Evolutionary conservation across 768 basidiomycete species (phyloP).

Genomic region (Nidularia pulvinata): DNA sequence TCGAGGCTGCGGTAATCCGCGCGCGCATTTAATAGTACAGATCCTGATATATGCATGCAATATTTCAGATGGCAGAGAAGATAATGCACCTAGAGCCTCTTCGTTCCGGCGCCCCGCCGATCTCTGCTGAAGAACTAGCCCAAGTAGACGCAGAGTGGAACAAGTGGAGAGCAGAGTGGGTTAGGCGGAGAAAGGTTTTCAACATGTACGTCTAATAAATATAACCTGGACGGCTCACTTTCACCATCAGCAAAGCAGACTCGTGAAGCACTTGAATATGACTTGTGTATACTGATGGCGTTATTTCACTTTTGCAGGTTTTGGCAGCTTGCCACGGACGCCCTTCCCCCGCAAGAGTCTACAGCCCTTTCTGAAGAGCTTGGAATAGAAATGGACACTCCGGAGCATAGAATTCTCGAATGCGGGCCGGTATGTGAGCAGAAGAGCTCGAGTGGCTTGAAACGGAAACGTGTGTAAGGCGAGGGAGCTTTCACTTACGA

Average conservation of each 20-base stretch:
- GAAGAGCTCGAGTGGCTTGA: slow-evolving; percentile 33
- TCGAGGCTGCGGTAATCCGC: slow-evolving; percentile 47
- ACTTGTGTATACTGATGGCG: too few relatives aligned
- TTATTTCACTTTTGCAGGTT: slow-evolving; percentile 44
- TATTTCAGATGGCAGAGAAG: slow-evolving; percentile 45
- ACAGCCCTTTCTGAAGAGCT: slow-evolving; percentile 71
- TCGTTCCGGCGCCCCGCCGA: slow-evolving; percentile 61
- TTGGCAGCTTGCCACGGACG: slow-evolving; percentile 72
- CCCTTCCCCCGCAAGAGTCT: slow-evolving; percentile 66
- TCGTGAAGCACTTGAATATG: too few relatives aligned
- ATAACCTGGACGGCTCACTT: too few relatives aligned
- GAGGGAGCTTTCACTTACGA: not conserved
- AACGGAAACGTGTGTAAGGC: slow-evolving; percentile 46
- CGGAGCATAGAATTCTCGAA: slow-evolving; percentile 71
- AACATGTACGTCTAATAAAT: slow-evolving; percentile 49
- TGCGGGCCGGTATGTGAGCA: slow-evolving; percentile 53
- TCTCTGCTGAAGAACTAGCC: slow-evolving; percentile 72
- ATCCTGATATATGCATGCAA: slow-evolving; percentile 5
- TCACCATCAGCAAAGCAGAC: too few relatives aligned
- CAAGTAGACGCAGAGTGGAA: slow-evolving; percentile 73
- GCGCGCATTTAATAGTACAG: not conserved
- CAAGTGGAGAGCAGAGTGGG: slow-evolving; percentile 84
- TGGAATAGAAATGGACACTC: slow-evolving; percentile 77
- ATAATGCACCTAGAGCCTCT: slow-evolving; percentile 58
- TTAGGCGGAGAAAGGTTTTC: slow-evolving; percentile 74